Conservation (phyloP, 75 land plant species). For the Pinus taeda region DNA sequence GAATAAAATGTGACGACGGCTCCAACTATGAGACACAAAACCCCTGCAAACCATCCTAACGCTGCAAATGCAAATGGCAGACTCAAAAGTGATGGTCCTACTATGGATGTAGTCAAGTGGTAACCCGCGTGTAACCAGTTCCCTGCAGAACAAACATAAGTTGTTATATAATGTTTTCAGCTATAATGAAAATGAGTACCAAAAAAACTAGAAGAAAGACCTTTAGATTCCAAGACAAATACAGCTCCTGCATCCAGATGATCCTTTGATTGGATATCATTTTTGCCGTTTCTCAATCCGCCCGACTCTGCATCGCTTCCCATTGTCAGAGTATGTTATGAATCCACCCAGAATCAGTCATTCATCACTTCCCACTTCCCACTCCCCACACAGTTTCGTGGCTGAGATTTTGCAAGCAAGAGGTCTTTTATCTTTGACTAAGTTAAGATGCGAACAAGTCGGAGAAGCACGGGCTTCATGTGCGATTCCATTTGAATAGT, state of each 20-base stretch:
- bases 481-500: no score
- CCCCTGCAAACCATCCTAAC: slow-evolving; percentile 65
- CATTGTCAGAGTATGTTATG: no score
- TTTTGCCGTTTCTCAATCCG: no score
- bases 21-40: slow-evolving; percentile 40
- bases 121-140: slow-evolving; percentile 84
- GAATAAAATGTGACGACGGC: slow-evolving; percentile 73
- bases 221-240: slow-evolving; percentile 73
- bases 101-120: slow-evolving; percentile 81
- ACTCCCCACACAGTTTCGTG: no score
- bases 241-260: slow-evolving; percentile 54
- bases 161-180: not conserved
- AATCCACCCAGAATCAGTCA: no score
- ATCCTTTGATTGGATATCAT: no score
- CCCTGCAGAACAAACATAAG: slow-evolving; percentile 22
- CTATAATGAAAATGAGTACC: not conserved
- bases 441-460: no score
- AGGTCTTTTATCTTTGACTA: no score
- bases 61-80: slow-evolving; percentile 66
- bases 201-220: slow-evolving; percentile 11
- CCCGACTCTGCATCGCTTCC: no score
- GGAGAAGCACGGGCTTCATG: no score
- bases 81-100: slow-evolving; percentile 67
- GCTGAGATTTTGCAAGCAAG: no score
- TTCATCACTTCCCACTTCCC: no score